phyloP scores from a whole-genome alignment of 495 filamentous ascomycete genomes.

The Rhypophila decipiens region DNA sequence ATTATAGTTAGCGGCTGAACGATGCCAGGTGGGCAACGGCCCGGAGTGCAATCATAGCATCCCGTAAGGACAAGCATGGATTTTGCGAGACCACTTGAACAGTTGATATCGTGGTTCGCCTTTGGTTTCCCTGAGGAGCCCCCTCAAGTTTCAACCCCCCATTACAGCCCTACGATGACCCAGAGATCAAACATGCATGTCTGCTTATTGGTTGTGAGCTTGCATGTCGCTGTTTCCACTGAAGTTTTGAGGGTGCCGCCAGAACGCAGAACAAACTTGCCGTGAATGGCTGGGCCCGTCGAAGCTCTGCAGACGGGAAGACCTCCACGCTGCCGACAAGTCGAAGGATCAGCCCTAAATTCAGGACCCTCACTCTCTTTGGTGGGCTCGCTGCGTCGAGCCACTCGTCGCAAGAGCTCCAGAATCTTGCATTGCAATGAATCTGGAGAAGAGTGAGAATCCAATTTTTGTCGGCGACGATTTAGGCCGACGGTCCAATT shows the following conservation, averaged over 20 bases:
- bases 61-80: too few relatives aligned
- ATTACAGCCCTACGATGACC: slow-evolving; percentile 19
- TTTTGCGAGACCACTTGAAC: too few relatives aligned
- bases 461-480: slow-evolving; percentile 4
- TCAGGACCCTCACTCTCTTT: slow-evolving; percentile 3
- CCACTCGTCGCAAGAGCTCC: too few relatives aligned
- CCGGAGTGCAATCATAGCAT: too few relatives aligned
- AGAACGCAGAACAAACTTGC: neutral
- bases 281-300: slow-evolving; percentile 10
- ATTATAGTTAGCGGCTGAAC: too few relatives aligned
- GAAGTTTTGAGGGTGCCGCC: neutral
- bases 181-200: neutral
- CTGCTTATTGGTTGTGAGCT: slow-evolving; percentile 4
- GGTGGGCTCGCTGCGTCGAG: too few relatives aligned
- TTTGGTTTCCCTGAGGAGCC: too few relatives aligned
- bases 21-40: too few relatives aligned
- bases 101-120: too few relatives aligned
- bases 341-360: slow-evolving; percentile 14
- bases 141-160: slow-evolving; percentile 5
- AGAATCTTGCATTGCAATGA: too few relatives aligned
- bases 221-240: neutral
- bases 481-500: slow-evolving; percentile 1
- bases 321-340: neutral
- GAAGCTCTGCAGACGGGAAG: neutral
- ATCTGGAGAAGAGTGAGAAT: too few relatives aligned